These are phyloP conservation scores for Microthlaspi erraticum DNA, from an alignment of 345 rosid species.

Conservation along the genomic window DNA sequence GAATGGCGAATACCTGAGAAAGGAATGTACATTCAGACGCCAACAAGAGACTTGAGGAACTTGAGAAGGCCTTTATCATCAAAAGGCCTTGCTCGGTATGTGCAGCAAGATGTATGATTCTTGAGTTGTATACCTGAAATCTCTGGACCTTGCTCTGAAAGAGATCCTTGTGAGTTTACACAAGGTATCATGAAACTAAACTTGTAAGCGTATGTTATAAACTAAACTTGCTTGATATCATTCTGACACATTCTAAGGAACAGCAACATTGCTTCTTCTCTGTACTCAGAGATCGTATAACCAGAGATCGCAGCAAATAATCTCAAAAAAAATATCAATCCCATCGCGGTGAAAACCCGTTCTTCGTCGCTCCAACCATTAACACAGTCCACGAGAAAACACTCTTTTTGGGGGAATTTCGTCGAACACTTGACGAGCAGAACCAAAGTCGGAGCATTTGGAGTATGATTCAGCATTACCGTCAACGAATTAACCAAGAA, in stretches of 20 bases:
- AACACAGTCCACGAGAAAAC: constrained; percentile 53
- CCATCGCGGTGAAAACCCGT: no score
- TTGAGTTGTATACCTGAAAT: constrained; percentile 22
- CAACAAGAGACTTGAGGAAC: constrained; percentile 2
- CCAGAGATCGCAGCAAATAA: no score
- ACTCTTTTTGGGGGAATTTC: constrained; percentile 47
- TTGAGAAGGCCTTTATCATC: neutral
- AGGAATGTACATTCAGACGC: constrained; percentile 9
- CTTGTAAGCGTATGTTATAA: neutral
- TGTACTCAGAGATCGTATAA: constrained; percentile 36
- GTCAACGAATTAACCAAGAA: constrained; percentile 30
- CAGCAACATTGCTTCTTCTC: constrained; percentile 45
- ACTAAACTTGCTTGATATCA: constrained; percentile 38
- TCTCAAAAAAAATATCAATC: no score
- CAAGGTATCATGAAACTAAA: neutral
- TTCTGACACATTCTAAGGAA: constrained; percentile 48
- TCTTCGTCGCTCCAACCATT: no score
- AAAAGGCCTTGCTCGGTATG: neutral
- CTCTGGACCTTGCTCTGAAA: neutral
- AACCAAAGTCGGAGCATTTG: constrained; percentile 45
- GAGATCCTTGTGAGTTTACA: neutral
- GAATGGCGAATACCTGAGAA: constrained; percentile 19
- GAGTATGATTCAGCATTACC: constrained; percentile 48
- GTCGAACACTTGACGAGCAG: constrained; percentile 49
- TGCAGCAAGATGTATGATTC: constrained; percentile 39